Evolutionary conservation across 2,329 filamentous ascomycete species (phyloP).

Genomic region (Sphaceloma murrayae): DNA sequence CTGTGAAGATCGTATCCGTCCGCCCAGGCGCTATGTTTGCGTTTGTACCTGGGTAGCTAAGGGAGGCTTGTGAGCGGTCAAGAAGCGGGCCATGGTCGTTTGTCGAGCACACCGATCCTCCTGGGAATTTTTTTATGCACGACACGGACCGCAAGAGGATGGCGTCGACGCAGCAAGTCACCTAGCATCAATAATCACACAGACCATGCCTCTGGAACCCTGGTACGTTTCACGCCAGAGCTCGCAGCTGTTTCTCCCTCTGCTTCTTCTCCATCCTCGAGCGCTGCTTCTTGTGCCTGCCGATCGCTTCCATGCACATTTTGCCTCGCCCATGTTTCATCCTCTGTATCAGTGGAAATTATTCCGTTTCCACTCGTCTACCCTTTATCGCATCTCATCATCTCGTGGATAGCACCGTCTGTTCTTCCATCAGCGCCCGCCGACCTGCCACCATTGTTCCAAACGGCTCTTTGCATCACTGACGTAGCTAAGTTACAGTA

Average conservation of each 20-base stretch:
- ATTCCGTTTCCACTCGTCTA: slow-evolving; percentile 6
- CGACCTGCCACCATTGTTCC: neutral
- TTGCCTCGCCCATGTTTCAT: slow-evolving; percentile 5
- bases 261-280: neutral
- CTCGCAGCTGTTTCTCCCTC: neutral
- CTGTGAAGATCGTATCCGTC: neutral
- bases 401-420: slow-evolving; percentile 12
- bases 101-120: slow-evolving; percentile 75
- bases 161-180: neutral
- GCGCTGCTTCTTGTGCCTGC: slow-evolving; percentile 10
- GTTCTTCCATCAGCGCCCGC: neutral
- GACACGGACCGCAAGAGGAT: slow-evolving; percentile 46
- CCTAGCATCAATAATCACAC: neutral
- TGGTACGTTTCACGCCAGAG: slow-evolving; percentile 11
- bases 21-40: neutral
- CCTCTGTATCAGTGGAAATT: slow-evolving; percentile 11
- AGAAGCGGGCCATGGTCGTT: neutral
- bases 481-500: too few species aligned
- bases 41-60: too few species aligned
- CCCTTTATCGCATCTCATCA: slow-evolving; percentile 12
- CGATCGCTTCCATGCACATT: slow-evolving; percentile 3
- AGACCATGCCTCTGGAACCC: neutral
- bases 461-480: neutral
- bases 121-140: too few species aligned
- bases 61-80: too few species aligned